Evolutionary conservation across 2,329 filamentous ascomycete genomes (phyloP), one percentile per base, ranked within the genome.

Genomic region (Diaporthe sp.): DNA sequence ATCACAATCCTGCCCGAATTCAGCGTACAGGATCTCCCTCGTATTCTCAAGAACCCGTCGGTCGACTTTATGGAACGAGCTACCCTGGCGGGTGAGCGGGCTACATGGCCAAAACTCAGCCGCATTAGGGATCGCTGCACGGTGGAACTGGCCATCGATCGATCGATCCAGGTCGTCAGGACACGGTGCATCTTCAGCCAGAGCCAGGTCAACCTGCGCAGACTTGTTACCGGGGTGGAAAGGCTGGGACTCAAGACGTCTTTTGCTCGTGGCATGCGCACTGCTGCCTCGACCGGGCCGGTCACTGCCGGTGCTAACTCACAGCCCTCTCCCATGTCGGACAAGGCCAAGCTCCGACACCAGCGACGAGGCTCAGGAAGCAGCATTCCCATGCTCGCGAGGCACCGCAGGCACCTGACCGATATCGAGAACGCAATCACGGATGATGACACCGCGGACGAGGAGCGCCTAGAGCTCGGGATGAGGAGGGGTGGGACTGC

Each of bases 1-100:
- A 98, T 98, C 81, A 98, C 95, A 58, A 98, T 98, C 71, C 88
- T 97, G 42, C 96, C 96, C 0, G 91, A 95, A 71, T 92, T 97
- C 73, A 90, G 89, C 6, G 91, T 93, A 70, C 88, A 91, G 10
- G 93, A 97, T 76, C 90, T 97, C 30, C 92, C 94, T 0, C 89
- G 90, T 12, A 92, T 98, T 35, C 86, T 98, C 58, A 93, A 89
- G 76, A 98, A 98, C 74, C 96, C 96, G 1, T 95, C 93, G 0
- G 85, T 91, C 0, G 94, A 96, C 6, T 98, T 97, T 81, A 97
- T 98, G 94, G 82, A 93, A 7, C 89, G 93, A 61, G 93, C 94
- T 12, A 94, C 94, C 79, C 85, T 94, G 9, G 89, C 91, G 35
- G 96, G 96, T 9, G 94, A 98, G 82, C 89, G 92, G 73, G 96